These are phyloP conservation scores for Fusarium austroafricanum DNA, from an alignment of 2,329 filamentous ascomycete species.

Conservation along the genomic window DNA sequence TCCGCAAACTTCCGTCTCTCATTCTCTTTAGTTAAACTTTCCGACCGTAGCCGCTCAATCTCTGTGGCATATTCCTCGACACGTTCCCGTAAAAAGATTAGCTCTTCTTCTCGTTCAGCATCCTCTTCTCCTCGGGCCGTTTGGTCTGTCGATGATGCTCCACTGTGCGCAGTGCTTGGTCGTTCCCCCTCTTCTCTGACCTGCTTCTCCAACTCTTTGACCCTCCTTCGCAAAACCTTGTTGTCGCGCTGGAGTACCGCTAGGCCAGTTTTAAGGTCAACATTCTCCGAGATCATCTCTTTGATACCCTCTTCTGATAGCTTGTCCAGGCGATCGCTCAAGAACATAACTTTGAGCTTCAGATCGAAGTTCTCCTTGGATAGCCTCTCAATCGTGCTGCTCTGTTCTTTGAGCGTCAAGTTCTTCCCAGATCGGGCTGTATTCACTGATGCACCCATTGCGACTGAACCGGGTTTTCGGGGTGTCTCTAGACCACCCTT, in stretches of 20 bases:
- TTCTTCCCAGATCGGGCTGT: slow-evolving; percentile 70
- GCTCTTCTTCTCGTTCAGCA: slow-evolving; percentile 83
- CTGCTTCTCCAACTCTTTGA: slow-evolving; percentile 88
- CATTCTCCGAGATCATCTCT: slow-evolving; percentile 98
- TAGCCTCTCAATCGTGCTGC: slow-evolving; percentile 93
- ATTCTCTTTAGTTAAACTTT: slow-evolving; percentile 81
- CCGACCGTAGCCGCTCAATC: slow-evolving; percentile 83
- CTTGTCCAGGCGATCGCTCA: slow-evolving; percentile 92
- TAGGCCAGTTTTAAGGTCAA: slow-evolving; percentile 91
- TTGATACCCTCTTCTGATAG: slow-evolving; percentile 96
- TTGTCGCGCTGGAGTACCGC: slow-evolving; percentile 92
- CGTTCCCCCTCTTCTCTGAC: slow-evolving; percentile 73
- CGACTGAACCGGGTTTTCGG: slow-evolving; percentile 63
- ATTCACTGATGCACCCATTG: slow-evolving; percentile 56
- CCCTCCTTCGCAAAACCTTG: slow-evolving; percentile 80
- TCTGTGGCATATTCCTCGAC: slow-evolving; percentile 86
- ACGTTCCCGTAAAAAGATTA: slow-evolving; percentile 84
- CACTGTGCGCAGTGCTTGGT: slow-evolving; percentile 69
- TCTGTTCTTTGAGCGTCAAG: slow-evolving; percentile 95
- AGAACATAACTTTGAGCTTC: slow-evolving; percentile 96
- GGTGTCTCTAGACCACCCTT: slow-evolving; percentile 75
- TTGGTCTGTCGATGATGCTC: slow-evolving; percentile 67
- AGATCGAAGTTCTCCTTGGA: slow-evolving; percentile 99
- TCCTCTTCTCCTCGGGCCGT: slow-evolving; percentile 69
- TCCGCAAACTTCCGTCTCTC: slow-evolving; percentile 90